Conservation (phyloP, 1,284 basidiomycete species). For the Fomitopsis pinicola region DNA sequence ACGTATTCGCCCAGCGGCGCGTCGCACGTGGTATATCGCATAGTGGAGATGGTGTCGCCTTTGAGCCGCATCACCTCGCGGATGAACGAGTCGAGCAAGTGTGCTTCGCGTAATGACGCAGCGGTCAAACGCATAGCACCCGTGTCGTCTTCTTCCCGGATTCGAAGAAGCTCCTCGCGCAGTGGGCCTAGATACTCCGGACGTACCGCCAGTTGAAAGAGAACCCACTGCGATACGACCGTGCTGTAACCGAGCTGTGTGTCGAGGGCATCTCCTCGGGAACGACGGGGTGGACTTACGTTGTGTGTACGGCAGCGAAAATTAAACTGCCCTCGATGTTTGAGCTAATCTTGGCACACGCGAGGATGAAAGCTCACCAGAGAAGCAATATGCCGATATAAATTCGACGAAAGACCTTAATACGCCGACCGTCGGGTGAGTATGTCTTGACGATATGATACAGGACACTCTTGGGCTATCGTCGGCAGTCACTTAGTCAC, state of each 20-base stretch:
- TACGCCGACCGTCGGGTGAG: conserved; percentile 10
- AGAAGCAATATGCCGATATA: conserved; percentile 18
- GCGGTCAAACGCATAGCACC: conserved; percentile 25
- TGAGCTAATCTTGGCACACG: background rate
- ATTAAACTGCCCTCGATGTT: conserved; percentile 22
- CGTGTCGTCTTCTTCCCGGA: conserved; percentile 23
- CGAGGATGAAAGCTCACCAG: conserved; percentile 12
- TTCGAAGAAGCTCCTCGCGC: conserved; percentile 35
- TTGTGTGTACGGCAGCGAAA: conserved; percentile 35
- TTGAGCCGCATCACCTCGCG: conserved; percentile 36
- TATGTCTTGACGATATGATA: conserved; percentile 23
- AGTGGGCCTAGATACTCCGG: conserved; percentile 38
- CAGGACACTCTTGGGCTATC: conserved; percentile 17
- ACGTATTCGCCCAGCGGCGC: conserved; percentile 28
- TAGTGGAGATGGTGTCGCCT: conserved; percentile 31
- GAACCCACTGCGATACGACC: conserved; percentile 33
- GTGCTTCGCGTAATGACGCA: conserved; percentile 27
- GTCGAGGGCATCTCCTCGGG: no score
- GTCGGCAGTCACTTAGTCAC: background rate
- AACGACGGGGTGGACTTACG: conserved; percentile 18
- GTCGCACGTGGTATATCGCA: conserved; percentile 29
- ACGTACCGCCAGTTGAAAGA: conserved; percentile 39
- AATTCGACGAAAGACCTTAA: conserved; percentile 14
- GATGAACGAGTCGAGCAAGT: conserved; percentile 32
- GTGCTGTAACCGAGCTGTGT: conserved; percentile 17